These are phyloP conservation scores for Aureobasidium subglaciale DNA, from an alignment of 2,329 filamentous ascomycete species.

Conservation along the genomic window DNA sequence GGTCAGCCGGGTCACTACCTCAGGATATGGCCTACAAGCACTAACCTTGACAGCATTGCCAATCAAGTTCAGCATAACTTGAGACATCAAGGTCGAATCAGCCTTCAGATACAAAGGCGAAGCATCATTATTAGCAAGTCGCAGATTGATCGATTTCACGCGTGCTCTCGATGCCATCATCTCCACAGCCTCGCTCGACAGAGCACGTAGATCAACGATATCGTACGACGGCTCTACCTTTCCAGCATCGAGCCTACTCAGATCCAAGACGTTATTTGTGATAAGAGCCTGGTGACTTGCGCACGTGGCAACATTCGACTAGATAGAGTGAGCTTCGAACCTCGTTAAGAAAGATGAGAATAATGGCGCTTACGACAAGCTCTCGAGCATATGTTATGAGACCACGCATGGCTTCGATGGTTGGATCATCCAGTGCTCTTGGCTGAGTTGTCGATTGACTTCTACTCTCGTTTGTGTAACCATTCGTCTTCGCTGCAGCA, in stretches of 20 bases:
- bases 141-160: slow-evolving; percentile 12
- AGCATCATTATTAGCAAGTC: not conserved
- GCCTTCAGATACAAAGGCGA: slow-evolving; percentile 14
- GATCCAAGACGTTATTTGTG: slow-evolving; percentile 16
- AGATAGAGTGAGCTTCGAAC: not conserved
- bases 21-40: fast-evolving
- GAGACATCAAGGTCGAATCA: slow-evolving; percentile 13
- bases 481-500: not conserved
- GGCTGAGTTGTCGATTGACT: no score
- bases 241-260: slow-evolving; percentile 14
- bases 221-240: slow-evolving; percentile 15
- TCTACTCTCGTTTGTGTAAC: not conserved
- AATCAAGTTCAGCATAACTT: slow-evolving; percentile 14
- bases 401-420: not conserved
- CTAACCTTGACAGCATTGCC: slow-evolving; percentile 15
- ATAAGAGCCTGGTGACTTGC: slow-evolving; percentile 15
- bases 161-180: slow-evolving; percentile 15
- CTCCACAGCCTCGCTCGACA: slow-evolving; percentile 6
- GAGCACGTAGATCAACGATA: slow-evolving; percentile 10
- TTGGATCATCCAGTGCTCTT: not conserved
- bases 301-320: slow-evolving; percentile 13
- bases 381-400: slow-evolving; percentile 10
- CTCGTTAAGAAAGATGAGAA: no score
- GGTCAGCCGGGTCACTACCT: not conserved
- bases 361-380: slow-evolving; percentile 10